A percentile compares a stretch with the other conserved stretches of the same genome.
Conservation (phyloP, 2,329 filamentous ascomycete species). For the Zymoseptoria passerinii region DNA sequence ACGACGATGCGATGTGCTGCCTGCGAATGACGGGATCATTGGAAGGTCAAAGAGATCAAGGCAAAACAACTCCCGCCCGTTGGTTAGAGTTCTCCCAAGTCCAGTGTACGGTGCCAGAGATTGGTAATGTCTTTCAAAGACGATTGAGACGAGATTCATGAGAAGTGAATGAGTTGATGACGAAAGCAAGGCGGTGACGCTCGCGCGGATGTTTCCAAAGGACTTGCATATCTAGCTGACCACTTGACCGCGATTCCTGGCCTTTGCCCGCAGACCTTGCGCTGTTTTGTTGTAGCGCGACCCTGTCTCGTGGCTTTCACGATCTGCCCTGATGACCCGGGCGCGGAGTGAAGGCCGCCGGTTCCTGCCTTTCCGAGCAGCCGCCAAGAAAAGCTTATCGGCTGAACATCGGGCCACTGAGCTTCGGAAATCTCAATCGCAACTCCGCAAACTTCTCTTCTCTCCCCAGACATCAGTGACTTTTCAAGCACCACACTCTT, state of each 20-base stretch:
- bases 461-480: constrained; percentile 6
- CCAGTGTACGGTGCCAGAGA: neutral
- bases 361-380: neutral
- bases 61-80: neutral
- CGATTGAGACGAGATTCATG: neutral
- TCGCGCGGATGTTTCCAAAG: neutral
- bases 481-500: constrained; percentile 4
- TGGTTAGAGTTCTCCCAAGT: neutral
- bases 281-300: neutral
- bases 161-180: neutral
- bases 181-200: neutral
- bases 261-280: neutral
- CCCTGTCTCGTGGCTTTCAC: neutral
- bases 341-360: neutral
- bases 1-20: no score
- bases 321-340: neutral
- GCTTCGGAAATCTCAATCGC: neutral
- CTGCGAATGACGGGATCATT: neutral
- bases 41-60: neutral
- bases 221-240: neutral
- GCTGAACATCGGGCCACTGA: neutral
- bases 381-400: constrained; percentile 5
- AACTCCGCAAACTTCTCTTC: neutral
- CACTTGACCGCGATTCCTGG: neutral
- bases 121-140: neutral